Evolutionary conservation across 2,329 filamentous ascomycete genomes (phyloP), one percentile per base, ranked within the genome.

Genomic region (Trichophyton benhamiae): DNA sequence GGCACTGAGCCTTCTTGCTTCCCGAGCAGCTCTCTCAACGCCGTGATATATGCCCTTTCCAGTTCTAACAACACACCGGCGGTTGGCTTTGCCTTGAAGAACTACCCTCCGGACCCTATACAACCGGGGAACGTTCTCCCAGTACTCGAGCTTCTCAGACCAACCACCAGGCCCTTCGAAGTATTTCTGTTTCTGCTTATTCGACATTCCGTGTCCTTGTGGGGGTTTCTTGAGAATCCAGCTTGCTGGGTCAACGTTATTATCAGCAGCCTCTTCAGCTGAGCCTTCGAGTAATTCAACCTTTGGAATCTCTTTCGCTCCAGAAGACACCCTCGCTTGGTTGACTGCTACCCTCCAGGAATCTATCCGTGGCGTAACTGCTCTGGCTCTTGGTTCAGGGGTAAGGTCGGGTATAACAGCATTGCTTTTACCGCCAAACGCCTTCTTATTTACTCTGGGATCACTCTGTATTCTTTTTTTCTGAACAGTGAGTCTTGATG

Each of bases 171-270:
- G 71, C 58, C 74, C 72, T 61, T 76, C 73, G 57, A 75, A 77
- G 65, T 72, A 76, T 3, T 67, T 67, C n/a, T 71, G 67, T 49
- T 67, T 68, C 59, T 77, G 73, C 36, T 68, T 70, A 7, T 66
- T 69, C 3, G 73, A 72, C 62, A 72, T 67, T 9, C 65, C 67
- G 61, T 72, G 69, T 0, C 75, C 75, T 60, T 76, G 73, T 1
- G 73, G 75, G 3, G 75, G 75, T 57, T 68, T 73, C 48, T 69
- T 73, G 42, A 77, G 67, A 33, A 75, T 70, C 75, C 75, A 77
- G 58, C 70, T 70, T 3, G 70, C 72, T 9, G 75, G 70, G 20
- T 77, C 74, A n/a, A 76, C 69, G 36, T 69, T 66, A 6, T 71
- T 71, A 63, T 75, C 74, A 1, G 72, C 72, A 0, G 72, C 68